phyloP scores from a whole-genome alignment of 257 asterid genomes.

The Sherardia arvensis region DNA sequence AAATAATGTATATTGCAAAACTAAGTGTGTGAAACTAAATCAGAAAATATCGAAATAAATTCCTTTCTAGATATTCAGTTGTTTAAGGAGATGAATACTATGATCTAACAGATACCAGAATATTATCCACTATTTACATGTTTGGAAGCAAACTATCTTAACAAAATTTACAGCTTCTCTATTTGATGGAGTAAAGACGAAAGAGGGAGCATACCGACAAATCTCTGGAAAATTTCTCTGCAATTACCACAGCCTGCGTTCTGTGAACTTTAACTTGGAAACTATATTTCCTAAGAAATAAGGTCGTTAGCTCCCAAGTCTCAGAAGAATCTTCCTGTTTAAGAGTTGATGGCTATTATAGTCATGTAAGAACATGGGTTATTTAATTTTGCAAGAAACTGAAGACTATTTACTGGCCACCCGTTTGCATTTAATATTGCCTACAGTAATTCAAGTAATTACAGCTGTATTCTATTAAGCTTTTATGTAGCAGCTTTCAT shows the following conservation, averaged over 20 bases:
- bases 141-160: neutral
- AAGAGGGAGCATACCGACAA: constrained; percentile 60
- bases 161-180: neutral
- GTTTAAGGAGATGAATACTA: neutral
- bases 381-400: neutral
- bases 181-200: constrained; percentile 14
- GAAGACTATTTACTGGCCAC: neutral
- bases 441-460: neutral
- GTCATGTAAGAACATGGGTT: neutral
- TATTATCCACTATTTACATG: neutral
- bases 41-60: neutral
- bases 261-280: constrained; percentile 72
- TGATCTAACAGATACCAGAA: neutral
- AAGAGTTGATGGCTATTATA: neutral
- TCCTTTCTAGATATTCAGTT: neutral
- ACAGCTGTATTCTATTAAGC: neutral
- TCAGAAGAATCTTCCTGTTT: constrained; percentile 70
- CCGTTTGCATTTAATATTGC: neutral
- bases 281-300: constrained; percentile 55
- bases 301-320: constrained; percentile 74
- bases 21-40: neutral
- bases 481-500: neutral
- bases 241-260: constrained; percentile 48
- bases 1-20: neutral
- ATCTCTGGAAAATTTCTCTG: constrained; percentile 66